These are phyloP conservation scores for Marchantia paleacea DNA, from an alignment of 225 moss, liverwort and hornwort species.

Conservation along the genomic window DNA sequence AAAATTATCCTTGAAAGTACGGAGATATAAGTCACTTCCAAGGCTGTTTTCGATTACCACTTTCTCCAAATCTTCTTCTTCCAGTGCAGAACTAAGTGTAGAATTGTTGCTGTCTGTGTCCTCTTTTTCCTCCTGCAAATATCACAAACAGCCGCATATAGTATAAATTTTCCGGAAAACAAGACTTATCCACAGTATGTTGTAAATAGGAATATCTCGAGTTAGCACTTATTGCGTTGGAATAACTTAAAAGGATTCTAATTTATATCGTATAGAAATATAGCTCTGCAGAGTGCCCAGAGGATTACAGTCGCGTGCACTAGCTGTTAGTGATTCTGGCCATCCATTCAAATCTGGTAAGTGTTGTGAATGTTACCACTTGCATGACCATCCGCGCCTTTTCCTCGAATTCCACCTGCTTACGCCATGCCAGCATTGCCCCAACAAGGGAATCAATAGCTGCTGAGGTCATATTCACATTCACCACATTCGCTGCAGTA, in stretches of 20 bases:
- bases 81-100: conserved; percentile 63
- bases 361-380: conserved; percentile 44
- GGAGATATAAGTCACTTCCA: conserved; percentile 77
- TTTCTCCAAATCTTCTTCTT: conserved; percentile 83
- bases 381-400: conserved; percentile 83
- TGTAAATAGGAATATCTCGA: no score
- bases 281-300: no score
- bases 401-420: conserved; percentile 79
- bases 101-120: conserved; percentile 49
- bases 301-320: no score
- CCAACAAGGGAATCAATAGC: conserved; percentile 79
- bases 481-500: conserved; percentile 90
- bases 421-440: conserved; percentile 77
- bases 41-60: conserved; percentile 61
- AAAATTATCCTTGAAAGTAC: conserved; percentile 76
- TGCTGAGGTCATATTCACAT: conserved; percentile 85
- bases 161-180: not conserved
- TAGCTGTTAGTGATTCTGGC: no score
- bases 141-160: not conserved
- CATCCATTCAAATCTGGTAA: not conserved
- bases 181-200: not conserved
- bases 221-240: no score
- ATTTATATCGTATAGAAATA: no score
- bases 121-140: conserved; percentile 72
- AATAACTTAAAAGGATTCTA: no score